Evolutionary conservation across 2,329 filamentous ascomycete species (phyloP).

Genomic region (Fusarium xyrophilum): DNA sequence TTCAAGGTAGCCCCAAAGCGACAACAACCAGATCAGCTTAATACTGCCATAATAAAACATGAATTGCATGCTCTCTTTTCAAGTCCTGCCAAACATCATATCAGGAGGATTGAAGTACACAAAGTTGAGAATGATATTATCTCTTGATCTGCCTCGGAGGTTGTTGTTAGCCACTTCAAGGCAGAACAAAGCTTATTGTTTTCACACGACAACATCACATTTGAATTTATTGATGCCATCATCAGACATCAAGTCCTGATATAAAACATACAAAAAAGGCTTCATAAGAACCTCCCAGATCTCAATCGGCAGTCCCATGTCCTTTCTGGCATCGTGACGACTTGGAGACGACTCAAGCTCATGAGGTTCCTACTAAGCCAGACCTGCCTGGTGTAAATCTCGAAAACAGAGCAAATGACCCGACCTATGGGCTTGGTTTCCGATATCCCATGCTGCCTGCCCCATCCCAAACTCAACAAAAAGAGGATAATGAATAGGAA

Average conservation of each 20-base stretch:
- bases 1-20: not conserved
- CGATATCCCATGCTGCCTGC: slow-evolving; percentile 18
- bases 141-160: not conserved
- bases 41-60: not conserved
- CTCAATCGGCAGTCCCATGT: slow-evolving; percentile 13
- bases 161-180: not conserved
- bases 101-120: not conserved
- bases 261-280: slow-evolving; percentile 36
- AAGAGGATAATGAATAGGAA: slow-evolving; percentile 14
- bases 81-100: not conserved
- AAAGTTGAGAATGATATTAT: not conserved
- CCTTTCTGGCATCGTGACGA: slow-evolving; percentile 1
- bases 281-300: slow-evolving; percentile 15
- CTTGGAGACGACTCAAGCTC: not conserved
- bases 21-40: not conserved
- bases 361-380: slow-evolving; percentile 5
- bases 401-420: slow-evolving; percentile 25
- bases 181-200: not conserved
- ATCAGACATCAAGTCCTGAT: slow-evolving; percentile 25
- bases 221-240: slow-evolving; percentile 17
- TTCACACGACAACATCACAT: slow-evolving; percentile 2
- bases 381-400: slow-evolving; percentile 15
- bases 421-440: slow-evolving; percentile 6
- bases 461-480: slow-evolving; percentile 23
- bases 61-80: not conserved